Conservation (phyloP, 2,329 filamentous ascomycete genomes). For the Fonsecaea nubica region DNA sequence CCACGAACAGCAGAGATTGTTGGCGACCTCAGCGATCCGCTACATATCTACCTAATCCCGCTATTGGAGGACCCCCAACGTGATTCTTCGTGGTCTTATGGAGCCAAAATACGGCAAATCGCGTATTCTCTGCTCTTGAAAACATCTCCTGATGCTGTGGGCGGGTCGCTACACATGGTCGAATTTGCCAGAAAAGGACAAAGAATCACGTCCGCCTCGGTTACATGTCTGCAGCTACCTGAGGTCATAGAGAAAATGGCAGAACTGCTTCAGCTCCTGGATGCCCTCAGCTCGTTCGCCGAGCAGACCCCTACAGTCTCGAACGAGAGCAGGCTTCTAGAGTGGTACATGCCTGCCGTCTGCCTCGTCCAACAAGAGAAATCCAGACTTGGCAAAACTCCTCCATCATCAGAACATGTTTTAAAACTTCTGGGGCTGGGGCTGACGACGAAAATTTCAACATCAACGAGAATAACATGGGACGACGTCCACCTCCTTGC, state of each 20-base stretch:
- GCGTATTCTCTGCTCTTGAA: constrained; percentile 60
- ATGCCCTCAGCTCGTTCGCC: background rate
- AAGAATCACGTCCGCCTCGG: constrained; percentile 42
- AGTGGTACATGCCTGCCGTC: constrained; percentile 32
- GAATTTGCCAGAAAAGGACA: constrained; percentile 38
- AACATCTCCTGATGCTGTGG: background rate
- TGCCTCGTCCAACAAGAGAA: constrained; percentile 26
- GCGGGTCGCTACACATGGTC: background rate
- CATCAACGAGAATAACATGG: constrained; percentile 55
- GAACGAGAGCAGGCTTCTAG: constrained; percentile 4
- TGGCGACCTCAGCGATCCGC: constrained; percentile 49
- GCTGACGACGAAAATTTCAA: background rate
- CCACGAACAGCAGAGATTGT: constrained; percentile 60
- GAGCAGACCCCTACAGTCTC: too few species aligned
- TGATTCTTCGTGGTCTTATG: constrained; percentile 64
- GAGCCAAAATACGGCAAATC: constrained; percentile 57
- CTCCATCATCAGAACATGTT: constrained; percentile 2
- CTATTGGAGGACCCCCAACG: constrained; percentile 64
- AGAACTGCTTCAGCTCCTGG: constrained; percentile 11
- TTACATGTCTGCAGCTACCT: background rate
- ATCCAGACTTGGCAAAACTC: constrained; percentile 16
- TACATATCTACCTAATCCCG: constrained; percentile 69
- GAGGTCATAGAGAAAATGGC: background rate
- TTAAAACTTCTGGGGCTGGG: constrained; percentile 22
- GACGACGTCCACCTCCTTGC: constrained; percentile 66